These are phyloP conservation scores for Verticillium nonalfalfae DNA, from an alignment of 2,329 filamentous ascomycete species.

Conservation along the genomic window DNA sequence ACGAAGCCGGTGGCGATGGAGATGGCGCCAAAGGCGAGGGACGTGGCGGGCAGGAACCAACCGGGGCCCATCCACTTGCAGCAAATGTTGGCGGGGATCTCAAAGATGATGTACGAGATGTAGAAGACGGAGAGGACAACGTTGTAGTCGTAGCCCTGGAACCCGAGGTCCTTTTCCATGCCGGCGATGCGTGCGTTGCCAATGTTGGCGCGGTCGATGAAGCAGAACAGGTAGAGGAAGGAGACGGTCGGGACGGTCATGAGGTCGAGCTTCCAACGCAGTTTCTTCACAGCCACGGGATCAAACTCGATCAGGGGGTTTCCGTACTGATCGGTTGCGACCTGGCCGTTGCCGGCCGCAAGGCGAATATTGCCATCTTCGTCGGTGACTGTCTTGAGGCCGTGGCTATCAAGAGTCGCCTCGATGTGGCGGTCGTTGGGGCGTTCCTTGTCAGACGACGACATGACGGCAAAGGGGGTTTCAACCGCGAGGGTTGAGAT, in stretches of 20 bases:
- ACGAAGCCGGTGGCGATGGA: slow-evolving; percentile 64
- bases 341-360: slow-evolving; percentile 35
- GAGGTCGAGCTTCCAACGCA: slow-evolving; percentile 60
- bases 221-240: slow-evolving; percentile 65
- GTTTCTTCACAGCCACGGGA: slow-evolving; percentile 45
- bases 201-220: slow-evolving; percentile 70
- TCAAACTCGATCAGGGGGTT: slow-evolving; percentile 48
- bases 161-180: slow-evolving; percentile 52
- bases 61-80: slow-evolving; percentile 69
- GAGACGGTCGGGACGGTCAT: slow-evolving; percentile 60
- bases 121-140: slow-evolving; percentile 62
- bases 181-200: slow-evolving; percentile 66
- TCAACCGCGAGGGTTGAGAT: no score
- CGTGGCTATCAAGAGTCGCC: slow-evolving; percentile 3
- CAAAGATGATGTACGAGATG: slow-evolving; percentile 66
- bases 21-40: slow-evolving; percentile 55
- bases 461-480: not conserved
- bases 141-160: slow-evolving; percentile 64
- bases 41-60: slow-evolving; percentile 61
- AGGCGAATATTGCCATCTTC: slow-evolving; percentile 9
- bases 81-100: slow-evolving; percentile 61
- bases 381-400: slow-evolving; percentile 6
- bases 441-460: slow-evolving; percentile 5
- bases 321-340: slow-evolving; percentile 44
- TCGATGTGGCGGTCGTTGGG: slow-evolving; percentile 4